Percentiles rank a stretch among this genome's conserved stretches.
Evolutionary conservation across 2,329 filamentous ascomycete species (phyloP).

Genomic region (Pestalotiopsis sp.): DNA sequence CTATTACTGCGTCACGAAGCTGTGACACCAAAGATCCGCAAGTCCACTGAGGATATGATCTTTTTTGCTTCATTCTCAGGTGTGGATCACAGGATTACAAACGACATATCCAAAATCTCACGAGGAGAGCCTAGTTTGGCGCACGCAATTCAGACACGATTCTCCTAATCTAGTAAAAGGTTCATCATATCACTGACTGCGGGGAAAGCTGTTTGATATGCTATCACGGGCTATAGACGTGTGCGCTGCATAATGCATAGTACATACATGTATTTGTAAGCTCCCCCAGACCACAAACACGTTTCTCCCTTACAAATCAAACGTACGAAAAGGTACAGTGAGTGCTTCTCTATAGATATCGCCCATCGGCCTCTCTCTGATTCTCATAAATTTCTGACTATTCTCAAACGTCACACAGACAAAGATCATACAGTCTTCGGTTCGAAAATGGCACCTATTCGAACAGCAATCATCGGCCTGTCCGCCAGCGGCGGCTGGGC

Average conservation of each 20-base stretch:
- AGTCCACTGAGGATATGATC: too few relatives aligned
- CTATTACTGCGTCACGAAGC: not conserved
- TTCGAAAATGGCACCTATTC: slow-evolving; percentile 45
- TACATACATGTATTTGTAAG: not conserved
- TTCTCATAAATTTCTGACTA: not conserved
- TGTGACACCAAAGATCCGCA: too few relatives aligned
- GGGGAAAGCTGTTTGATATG: not conserved
- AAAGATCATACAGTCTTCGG: not conserved
- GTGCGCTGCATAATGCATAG: not conserved
- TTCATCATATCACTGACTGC: not conserved
- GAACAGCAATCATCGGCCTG: slow-evolving; percentile 56
- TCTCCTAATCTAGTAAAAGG: not conserved
- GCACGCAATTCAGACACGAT: not conserved
- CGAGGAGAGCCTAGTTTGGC: not conserved
- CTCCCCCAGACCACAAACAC: not conserved
- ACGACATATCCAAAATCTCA: not conserved
- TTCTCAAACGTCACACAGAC: not conserved
- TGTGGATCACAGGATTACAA: not conserved
- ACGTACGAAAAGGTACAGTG: not conserved
- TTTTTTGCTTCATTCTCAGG: too few relatives aligned
- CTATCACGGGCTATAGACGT: not conserved
- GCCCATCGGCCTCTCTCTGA: not conserved
- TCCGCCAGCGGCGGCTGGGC: slow-evolving; percentile 55
- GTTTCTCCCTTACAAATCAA: not conserved
- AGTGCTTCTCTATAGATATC: not conserved